phyloP scores from a whole-genome alignment of 139 green algal genomes.

The Bryopsis sp. region DNA sequence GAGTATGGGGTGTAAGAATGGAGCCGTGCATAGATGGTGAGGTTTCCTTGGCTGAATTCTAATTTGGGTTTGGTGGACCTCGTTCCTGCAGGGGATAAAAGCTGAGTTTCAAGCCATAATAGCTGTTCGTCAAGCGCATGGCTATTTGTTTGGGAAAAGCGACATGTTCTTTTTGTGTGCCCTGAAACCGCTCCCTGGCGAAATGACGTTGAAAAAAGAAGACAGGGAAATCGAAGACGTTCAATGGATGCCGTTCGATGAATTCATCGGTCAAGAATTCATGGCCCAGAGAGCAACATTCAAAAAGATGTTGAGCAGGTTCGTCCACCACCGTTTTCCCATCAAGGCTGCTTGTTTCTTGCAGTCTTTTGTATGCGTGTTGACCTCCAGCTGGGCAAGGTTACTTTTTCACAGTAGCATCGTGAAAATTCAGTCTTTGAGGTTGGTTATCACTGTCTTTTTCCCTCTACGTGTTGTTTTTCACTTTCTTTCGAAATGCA shows the following conservation, averaged over 20 bases:
- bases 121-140: constrained; percentile 16
- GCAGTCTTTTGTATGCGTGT: too few relatives aligned
- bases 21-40: not conserved
- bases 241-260: constrained; percentile 11
- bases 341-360: too few relatives aligned
- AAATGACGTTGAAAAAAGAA: not conserved
- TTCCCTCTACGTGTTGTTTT: too few relatives aligned
- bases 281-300: not conserved
- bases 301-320: not conserved
- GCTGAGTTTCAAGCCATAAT: not conserved
- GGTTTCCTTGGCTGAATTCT: not conserved
- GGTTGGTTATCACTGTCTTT: too few relatives aligned
- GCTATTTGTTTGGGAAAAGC: constrained; percentile 22
- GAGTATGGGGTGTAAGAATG: too few relatives aligned
- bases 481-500: too few relatives aligned
- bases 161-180: constrained; percentile 23
- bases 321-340: too few relatives aligned
- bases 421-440: too few relatives aligned
- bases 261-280: constrained; percentile 16
- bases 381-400: too few relatives aligned
- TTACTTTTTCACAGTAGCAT: too few relatives aligned
- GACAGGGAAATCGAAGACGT: constrained; percentile 13
- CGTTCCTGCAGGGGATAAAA: not conserved
- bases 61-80: not conserved
- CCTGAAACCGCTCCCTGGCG: constrained; percentile 10